phyloP scores from a whole-genome alignment of 768 basidiomycete genomes.

The Krasilnikovozyma curviuscula region DNA sequence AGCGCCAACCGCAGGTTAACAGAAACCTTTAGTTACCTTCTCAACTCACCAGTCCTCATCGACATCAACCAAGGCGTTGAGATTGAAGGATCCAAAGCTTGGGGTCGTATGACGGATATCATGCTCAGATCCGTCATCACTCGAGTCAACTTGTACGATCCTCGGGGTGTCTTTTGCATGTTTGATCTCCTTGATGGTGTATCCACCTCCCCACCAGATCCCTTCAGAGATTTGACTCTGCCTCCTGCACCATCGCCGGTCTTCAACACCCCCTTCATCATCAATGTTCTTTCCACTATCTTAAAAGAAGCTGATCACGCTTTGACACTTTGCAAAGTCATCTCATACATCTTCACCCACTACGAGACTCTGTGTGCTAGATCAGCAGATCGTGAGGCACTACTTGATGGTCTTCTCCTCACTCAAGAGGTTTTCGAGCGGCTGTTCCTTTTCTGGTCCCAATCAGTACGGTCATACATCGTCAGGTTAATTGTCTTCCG shows the following conservation, averaged over 20 bases:
- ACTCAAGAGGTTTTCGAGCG: slow-evolving; percentile 27
- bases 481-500: slow-evolving; percentile 29
- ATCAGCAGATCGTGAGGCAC: slow-evolving; percentile 24
- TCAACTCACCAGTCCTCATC: slow-evolving; percentile 20
- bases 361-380: slow-evolving; percentile 26
- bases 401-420: slow-evolving; percentile 28
- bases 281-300: slow-evolving; percentile 25
- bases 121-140: slow-evolving; percentile 27
- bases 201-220: slow-evolving; percentile 22
- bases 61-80: slow-evolving; percentile 8
- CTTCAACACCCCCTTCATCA: slow-evolving; percentile 28
- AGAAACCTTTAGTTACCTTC: slow-evolving; percentile 27
- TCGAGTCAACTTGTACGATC: slow-evolving; percentile 29
- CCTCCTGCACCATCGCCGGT: slow-evolving; percentile 15
- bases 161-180: slow-evolving; percentile 29
- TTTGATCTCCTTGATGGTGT: slow-evolving; percentile 30
- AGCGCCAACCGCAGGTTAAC: slow-evolving; percentile 30
- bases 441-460: slow-evolving; percentile 28
- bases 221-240: slow-evolving; percentile 7
- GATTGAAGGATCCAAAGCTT: slow-evolving; percentile 22
- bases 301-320: slow-evolving; percentile 30
- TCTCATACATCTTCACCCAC: slow-evolving; percentile 30
- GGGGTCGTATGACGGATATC: slow-evolving; percentile 27
- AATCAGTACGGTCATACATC: slow-evolving; percentile 25
- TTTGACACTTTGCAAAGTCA: slow-evolving; percentile 28